Evolutionary conservation across 495 filamentous ascomycete genomes (phyloP), one percentile per base, ranked within the genome.

Genomic region (Neurospora cerealis): DNA sequence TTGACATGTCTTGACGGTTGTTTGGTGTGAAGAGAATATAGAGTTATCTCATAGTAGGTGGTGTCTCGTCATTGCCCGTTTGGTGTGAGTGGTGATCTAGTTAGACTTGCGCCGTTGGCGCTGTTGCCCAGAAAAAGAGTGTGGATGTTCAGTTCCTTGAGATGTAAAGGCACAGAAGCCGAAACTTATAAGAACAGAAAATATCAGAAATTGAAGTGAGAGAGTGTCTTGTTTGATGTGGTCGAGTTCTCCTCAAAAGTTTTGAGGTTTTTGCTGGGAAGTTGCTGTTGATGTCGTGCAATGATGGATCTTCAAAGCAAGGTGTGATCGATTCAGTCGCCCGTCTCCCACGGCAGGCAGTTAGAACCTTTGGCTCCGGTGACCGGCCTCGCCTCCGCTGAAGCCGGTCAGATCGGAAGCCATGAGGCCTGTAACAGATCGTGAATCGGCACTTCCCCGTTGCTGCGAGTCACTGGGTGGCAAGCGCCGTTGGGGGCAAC

Each of bases 1-100:
- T 75, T 74, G 87, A 87, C 86, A 88, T 88, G 24, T 62, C 54
- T 62, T 62, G 24, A 32, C 24, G 54, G 24, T 28, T 69, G 24
- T 75, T 28, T 69, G 36, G 34, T 75, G 24, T 70, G 36, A 62
- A 62, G 41, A 17, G 17, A 42, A 42, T 42, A 2, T 19, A 15
- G 21, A 15, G 11, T 62, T 62, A 62, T 62, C 11, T 62, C 54
- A 62, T 62, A 66, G 54, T 34, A 34, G 28, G 54, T 66, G 54
- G 54, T 66, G 28, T 32, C 28, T 66, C 54, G 34, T 66, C 54
- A 17, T 34, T 66, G 28, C 54, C 48, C 54, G 54, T 32, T 28
- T 60, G 48, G 48, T 60, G 24, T 32, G 13, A 17, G 24, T 66
- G 6, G 28, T 66, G 15, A 17, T 34, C 28, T 8, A 28, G 48